Conservation (phyloP, 495 filamentous ascomycete genomes). For the Daldinia caldariorum region DNA sequence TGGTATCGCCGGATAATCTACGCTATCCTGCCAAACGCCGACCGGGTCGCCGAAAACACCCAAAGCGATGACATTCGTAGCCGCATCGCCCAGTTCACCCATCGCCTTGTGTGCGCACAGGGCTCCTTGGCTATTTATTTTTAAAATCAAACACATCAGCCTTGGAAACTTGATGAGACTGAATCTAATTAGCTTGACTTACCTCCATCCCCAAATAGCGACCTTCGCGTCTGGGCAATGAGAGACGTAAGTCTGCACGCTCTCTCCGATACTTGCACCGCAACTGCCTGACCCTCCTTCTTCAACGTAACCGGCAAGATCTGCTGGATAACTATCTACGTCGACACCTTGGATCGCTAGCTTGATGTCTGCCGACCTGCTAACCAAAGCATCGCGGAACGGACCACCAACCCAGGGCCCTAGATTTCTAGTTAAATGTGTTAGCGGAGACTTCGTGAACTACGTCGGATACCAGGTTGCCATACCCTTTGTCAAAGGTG, state of each 20-base stretch:
- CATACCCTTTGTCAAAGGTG: constrained; percentile 45
- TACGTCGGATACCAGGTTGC: neutral
- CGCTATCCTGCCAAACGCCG: constrained; percentile 34
- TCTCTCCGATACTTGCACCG: constrained; percentile 29
- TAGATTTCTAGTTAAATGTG: constrained; percentile 28
- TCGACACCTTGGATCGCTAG: constrained; percentile 39
- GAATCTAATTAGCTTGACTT: constrained; percentile 4
- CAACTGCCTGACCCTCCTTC: constrained; percentile 38
- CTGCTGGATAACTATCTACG: constrained; percentile 33
- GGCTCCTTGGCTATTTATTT: constrained; percentile 36
- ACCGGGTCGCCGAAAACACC: constrained; percentile 40
- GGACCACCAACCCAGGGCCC: constrained; percentile 38
- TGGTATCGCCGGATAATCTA: constrained; percentile 30
- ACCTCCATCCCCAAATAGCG: constrained; percentile 44
- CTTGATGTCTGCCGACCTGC: constrained; percentile 19
- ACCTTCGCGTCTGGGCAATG: constrained; percentile 31
- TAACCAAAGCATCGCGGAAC: constrained; percentile 32
- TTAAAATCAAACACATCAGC: constrained; percentile 3
- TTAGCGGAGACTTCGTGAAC: constrained; percentile 3
- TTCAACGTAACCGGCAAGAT: constrained; percentile 36
- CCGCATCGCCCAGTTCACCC: constrained; percentile 21
- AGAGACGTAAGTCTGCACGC: constrained; percentile 32
- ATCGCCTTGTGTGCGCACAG: constrained; percentile 41
- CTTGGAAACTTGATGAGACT: neutral
- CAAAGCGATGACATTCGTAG: constrained; percentile 37